Evolutionary conservation across 768 basidiomycete species (phyloP).

Genomic region (Auriscalpium vulgare): DNA sequence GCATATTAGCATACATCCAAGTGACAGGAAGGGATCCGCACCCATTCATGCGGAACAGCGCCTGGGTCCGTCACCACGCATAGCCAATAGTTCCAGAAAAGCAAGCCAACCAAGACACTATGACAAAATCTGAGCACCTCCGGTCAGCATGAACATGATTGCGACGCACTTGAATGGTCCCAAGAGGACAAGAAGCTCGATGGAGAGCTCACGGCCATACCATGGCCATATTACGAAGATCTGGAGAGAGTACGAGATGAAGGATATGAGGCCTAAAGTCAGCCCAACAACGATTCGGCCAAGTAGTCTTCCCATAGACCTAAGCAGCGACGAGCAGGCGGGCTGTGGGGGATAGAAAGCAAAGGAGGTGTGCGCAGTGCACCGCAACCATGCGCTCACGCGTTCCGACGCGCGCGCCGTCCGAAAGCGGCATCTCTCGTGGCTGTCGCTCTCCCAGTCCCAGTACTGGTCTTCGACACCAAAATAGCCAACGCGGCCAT

Average conservation of each 20-base stretch:
- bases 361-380: neutral
- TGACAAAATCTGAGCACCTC: slow-evolving; percentile 3
- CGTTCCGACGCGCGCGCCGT: too few species aligned
- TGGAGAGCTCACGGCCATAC: slow-evolving; percentile 70
- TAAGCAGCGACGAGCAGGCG: neutral
- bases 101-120: slow-evolving; percentile 66
- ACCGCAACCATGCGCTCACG: too few species aligned
- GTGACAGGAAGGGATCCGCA: slow-evolving; percentile 25
- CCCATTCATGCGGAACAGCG: slow-evolving; percentile 71
- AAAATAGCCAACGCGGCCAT: neutral
- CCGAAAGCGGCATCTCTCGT: too few species aligned
- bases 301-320: slow-evolving; percentile 36
- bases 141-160: neutral
- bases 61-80: slow-evolving; percentile 84
- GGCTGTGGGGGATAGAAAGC: neutral
- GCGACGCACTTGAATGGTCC: slow-evolving; percentile 82
- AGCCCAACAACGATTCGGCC: slow-evolving; percentile 59
- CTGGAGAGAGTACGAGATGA: slow-evolving; percentile 86
- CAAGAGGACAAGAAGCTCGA: slow-evolving; percentile 70
- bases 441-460: too few species aligned
- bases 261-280: slow-evolving; percentile 67
- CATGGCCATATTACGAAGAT: slow-evolving; percentile 89
- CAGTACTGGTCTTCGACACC: too few species aligned
- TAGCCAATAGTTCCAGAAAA: slow-evolving; percentile 85
- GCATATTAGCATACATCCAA: neutral